phyloP scores from a whole-genome alignment of 202 grass and related monocot species.

The Digitaria exilis region DNA sequence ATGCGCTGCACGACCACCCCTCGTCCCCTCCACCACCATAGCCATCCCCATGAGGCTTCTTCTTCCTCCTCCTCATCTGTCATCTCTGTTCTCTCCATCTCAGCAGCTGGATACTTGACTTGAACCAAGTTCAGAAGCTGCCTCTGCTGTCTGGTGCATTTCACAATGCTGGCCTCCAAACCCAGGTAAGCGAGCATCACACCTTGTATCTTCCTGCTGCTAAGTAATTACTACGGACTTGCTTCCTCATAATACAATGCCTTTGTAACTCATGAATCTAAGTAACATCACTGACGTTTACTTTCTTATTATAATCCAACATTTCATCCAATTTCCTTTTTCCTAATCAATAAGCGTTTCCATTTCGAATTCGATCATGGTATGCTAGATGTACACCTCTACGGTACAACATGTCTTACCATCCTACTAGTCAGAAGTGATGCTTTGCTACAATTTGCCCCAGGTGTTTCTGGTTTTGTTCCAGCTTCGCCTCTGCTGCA shows the following conservation, averaged over 20 bases:
- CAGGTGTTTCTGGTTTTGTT: too few relatives aligned
- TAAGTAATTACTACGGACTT: not conserved
- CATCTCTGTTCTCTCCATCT: not conserved
- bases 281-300: not conserved
- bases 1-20: not conserved
- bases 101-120: not conserved
- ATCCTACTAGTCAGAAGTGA: too few relatives aligned
- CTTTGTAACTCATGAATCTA: not conserved
- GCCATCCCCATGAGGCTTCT: not conserved
- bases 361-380: not conserved
- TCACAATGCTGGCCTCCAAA: constrained; percentile 61
- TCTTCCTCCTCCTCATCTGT: not conserved
- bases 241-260: too few relatives aligned
- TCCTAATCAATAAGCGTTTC: not conserved
- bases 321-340: not conserved
- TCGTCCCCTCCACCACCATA: not conserved
- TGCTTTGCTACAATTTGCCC: too few relatives aligned
- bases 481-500: too few relatives aligned
- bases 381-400: too few relatives aligned
- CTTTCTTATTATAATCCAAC: not conserved
- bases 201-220: not conserved
- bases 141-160: not conserved
- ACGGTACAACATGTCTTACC: too few relatives aligned
- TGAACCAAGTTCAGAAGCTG: not conserved
- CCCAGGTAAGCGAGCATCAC: constrained; percentile 74